Evolutionary conservation across 1,284 basidiomycete genomes (phyloP).

Genomic region (Ganoderma sinense): DNA sequence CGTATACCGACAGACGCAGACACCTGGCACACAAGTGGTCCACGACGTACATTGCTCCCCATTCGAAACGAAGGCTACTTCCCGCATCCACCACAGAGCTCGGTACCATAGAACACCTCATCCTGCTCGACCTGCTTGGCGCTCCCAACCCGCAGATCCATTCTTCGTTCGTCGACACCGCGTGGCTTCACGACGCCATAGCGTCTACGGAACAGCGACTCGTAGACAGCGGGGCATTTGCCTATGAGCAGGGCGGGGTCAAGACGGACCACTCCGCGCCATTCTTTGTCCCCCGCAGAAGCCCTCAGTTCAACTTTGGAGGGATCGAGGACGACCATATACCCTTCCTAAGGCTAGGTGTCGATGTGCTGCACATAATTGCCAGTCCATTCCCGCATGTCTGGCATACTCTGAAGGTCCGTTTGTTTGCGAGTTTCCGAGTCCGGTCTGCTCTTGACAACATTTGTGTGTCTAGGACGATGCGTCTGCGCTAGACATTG

Average conservation of each 20-base stretch:
- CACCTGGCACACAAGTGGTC: slow-evolving; percentile 90
- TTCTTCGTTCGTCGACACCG: slow-evolving; percentile 88
- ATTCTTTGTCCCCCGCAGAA: slow-evolving; percentile 66
- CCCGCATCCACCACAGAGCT: slow-evolving; percentile 65
- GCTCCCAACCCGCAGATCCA: slow-evolving; percentile 74
- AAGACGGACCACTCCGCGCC: slow-evolving; percentile 60
- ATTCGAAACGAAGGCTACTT: slow-evolving; percentile 67
- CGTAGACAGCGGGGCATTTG: slow-evolving; percentile 65
- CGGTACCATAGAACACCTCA: slow-evolving; percentile 86
- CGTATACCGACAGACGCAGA: slow-evolving; percentile 47
- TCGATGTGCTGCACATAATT: slow-evolving; percentile 92
- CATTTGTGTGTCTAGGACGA: slow-evolving; percentile 72
- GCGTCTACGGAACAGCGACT: slow-evolving; percentile 72
- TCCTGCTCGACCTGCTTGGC: slow-evolving; percentile 91
- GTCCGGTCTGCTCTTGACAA: neutral
- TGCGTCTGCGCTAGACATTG: slow-evolving; percentile 83
- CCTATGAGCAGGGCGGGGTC: slow-evolving; percentile 48
- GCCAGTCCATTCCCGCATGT: slow-evolving; percentile 89
- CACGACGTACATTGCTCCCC: slow-evolving; percentile 67
- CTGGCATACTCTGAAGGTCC: slow-evolving; percentile 86
- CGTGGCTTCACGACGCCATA: slow-evolving; percentile 88
- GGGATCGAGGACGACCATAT: slow-evolving; percentile 95
- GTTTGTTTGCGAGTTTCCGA: slow-evolving; percentile 38
- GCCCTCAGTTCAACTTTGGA: slow-evolving; percentile 51
- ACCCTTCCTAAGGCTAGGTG: slow-evolving; percentile 87